A percentile compares a stretch with the other conserved stretches of the same genome.
Conservation (phyloP, 2,329 filamentous ascomycete species). For the Trichophyton benhamiae region DNA sequence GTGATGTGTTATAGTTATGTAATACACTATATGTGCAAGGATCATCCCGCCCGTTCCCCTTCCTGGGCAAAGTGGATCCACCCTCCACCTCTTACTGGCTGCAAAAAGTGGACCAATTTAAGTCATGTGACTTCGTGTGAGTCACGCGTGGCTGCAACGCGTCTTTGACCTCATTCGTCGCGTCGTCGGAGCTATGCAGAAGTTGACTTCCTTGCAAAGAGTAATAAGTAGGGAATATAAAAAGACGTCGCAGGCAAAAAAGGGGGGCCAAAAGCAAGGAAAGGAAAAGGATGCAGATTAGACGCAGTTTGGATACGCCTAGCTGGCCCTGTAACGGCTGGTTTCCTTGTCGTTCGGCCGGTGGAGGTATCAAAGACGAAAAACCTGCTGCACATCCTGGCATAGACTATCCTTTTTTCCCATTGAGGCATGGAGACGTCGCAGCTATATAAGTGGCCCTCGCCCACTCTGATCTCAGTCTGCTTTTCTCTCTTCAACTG, state of each 20-base stretch:
- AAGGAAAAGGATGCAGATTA: background rate
- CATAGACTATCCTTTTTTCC: background rate
- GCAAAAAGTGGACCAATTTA: background rate
- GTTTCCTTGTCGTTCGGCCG: background rate
- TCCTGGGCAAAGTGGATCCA: background rate
- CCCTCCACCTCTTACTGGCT: background rate
- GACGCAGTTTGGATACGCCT: background rate
- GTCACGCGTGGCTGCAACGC: slow-evolving; percentile 15
- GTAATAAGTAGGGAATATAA: background rate
- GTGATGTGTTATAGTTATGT: background rate
- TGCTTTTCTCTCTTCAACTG: background rate
- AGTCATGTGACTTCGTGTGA: slow-evolving; percentile 14
- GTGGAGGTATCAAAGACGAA: background rate
- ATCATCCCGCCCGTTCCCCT: background rate
- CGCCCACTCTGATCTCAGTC: background rate
- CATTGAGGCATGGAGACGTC: background rate
- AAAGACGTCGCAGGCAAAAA: background rate
- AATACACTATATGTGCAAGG: background rate
- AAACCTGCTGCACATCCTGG: background rate
- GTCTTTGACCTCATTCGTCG: slow-evolving; percentile 9
- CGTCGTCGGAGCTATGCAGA: background rate
- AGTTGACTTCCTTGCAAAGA: background rate
- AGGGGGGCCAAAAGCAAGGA: background rate
- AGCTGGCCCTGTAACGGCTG: background rate
- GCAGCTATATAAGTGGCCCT: background rate